Evolutionary conservation across 805 yeast genomes (phyloP), one percentile per base, ranked within the genome.

Genomic region (Peterozyma xylosa): DNA sequence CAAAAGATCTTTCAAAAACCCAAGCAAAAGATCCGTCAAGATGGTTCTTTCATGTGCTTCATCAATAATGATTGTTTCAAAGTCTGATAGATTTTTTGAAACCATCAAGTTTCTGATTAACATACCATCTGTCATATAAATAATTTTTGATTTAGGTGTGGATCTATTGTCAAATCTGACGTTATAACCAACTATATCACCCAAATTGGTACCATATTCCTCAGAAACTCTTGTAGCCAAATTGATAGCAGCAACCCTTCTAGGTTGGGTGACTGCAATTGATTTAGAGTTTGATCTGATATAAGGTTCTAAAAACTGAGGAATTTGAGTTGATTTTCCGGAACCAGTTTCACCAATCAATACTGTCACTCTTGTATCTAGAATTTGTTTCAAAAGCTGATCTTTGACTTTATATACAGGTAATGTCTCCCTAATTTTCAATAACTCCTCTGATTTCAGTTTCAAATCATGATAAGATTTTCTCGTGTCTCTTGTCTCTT

Each of bases 21-120:
- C 99, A 68, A 93, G 71, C 15, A 93, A 70, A 52, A 93, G 66
- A 66, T 93, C 99, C 0, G 98, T 89, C 40, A 90, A 65, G 2
- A 93, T 84, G 0, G 98, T 91, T 59, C 99, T 76, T 67, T 93
- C 99, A 67, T 93, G 99, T 2, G 98, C 99, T 67, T 93, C 99
- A 70, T 93, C 99, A 41, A 93, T 80, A 38, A 93, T 71, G 9
- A 93, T 73, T 0, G 89, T 82, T 27, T 83, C 70, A 62, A 91
- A 93, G 48, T 76, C 76, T 2, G 71, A 62, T 33, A 93, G 64
- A 10, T 63, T 57, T 2, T 76, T 74, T 54, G 86, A 87, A 48
- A 86, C 63, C 93, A 91, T 85, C 50, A 90, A 63, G 60, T 93
- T 98, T 58, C 99, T 76, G 45, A 93, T 64, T 16, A 93, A 73